A percentile compares a stretch with the other conserved stretches of the same genome.
phyloP scores from a whole-genome alignment of 179 eudicot genomes.

The Silene vulgaris region DNA sequence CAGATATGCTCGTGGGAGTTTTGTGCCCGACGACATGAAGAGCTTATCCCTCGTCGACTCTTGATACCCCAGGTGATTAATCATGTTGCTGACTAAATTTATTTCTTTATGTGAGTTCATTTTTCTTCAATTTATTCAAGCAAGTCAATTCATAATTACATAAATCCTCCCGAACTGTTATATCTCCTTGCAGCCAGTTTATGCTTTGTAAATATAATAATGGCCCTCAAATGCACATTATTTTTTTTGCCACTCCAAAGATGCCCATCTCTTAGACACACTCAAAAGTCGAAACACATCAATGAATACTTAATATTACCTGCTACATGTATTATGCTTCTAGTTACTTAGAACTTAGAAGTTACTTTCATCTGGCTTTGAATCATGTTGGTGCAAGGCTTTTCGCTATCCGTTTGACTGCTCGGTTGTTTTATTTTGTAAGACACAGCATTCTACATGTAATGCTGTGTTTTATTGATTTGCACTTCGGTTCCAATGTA shows the following conservation, averaged over 20 bases:
- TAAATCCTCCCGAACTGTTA: background rate
- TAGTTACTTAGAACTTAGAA: too few species aligned
- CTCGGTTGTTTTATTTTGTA: too few species aligned
- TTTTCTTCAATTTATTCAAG: background rate
- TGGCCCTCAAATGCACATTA: background rate
- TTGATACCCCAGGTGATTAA: constrained; percentile 67
- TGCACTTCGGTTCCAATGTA: background rate
- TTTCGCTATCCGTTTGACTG: too few species aligned
- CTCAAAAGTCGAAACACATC: background rate
- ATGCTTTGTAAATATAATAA: background rate
- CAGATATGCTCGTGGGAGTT: constrained; percentile 99
- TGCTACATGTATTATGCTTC: too few species aligned
- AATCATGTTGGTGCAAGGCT: too few species aligned
- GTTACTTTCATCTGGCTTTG: too few species aligned
- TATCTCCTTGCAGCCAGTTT: background rate
- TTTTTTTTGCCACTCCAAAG: background rate
- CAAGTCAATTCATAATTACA: background rate
- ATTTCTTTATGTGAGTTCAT: background rate
- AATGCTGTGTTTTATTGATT: background rate
- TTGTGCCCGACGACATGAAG: constrained; percentile 91
- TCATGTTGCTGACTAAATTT: background rate
- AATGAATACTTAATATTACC: background rate
- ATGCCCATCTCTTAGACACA: background rate
- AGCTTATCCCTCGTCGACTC: constrained; percentile 82
- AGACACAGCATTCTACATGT: background rate